Percentiles rank a stretch among this genome's conserved stretches.
These are phyloP conservation scores for Termitomyces eurrhizus DNA, from an alignment of 768 basidiomycete genomes.

Conservation along the genomic window DNA sequence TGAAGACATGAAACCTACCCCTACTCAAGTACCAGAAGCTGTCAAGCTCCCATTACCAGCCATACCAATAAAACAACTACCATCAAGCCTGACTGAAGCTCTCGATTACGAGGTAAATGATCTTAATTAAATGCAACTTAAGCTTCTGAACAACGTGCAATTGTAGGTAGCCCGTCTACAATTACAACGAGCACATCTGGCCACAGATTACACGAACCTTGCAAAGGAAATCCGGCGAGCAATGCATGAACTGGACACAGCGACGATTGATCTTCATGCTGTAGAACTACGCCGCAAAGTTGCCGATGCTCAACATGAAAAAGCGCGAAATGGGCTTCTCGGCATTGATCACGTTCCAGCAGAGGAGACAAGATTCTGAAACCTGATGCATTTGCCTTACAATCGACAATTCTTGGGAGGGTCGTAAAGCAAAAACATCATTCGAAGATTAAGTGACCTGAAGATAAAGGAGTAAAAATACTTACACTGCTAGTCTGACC, in stretches of 20 bases:
- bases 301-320: constrained; percentile 56
- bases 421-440: neutral
- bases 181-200: constrained; percentile 33
- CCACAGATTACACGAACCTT: constrained; percentile 35
- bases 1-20: constrained; percentile 2
- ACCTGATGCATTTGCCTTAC: neutral
- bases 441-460: neutral
- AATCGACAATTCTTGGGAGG: neutral
- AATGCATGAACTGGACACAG: constrained; percentile 57
- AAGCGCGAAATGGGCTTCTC: constrained; percentile 55
- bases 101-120: constrained; percentile 17
- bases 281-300: constrained; percentile 56
- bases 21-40: neutral
- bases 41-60: constrained; percentile 19
- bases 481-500: neutral
- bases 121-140: neutral
- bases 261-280: constrained; percentile 54
- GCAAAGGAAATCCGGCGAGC: constrained; percentile 44
- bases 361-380: neutral
- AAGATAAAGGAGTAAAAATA: neutral
- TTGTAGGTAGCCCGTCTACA: constrained; percentile 30
- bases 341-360: constrained; percentile 45
- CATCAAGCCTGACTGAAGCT: constrained; percentile 23
- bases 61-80: constrained; percentile 26
- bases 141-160: neutral